phyloP scores from a whole-genome alignment of 495 filamentous ascomycete species.

The Durotheca rogersii region DNA sequence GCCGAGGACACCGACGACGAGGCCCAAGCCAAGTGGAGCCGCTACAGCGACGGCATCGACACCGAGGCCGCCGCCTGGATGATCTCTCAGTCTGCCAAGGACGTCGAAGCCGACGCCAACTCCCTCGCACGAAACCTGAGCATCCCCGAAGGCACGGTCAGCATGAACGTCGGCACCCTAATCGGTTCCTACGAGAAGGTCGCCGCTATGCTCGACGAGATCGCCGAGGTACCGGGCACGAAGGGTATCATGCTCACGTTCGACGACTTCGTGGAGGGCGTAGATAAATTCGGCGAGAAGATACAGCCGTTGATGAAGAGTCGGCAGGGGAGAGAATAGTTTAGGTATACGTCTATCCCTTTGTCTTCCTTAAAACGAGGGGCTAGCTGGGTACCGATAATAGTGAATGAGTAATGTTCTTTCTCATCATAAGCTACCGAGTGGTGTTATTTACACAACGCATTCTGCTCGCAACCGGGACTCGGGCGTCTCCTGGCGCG shows the following conservation, averaged over 20 bases:
- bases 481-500: too few relatives aligned
- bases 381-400: too few relatives aligned
- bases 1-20: slow-evolving; percentile 37
- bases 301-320: slow-evolving; percentile 37
- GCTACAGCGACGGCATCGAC: slow-evolving; percentile 35
- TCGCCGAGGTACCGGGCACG: slow-evolving; percentile 31
- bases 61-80: slow-evolving; percentile 35
- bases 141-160: slow-evolving; percentile 34
- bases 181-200: slow-evolving; percentile 35
- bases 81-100: slow-evolving; percentile 32
- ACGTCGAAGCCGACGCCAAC: slow-evolving; percentile 34
- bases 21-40: slow-evolving; percentile 36
- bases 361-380: too few relatives aligned
- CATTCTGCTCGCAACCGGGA: too few relatives aligned
- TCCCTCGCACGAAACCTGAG: slow-evolving; percentile 29
- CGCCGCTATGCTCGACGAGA: slow-evolving; percentile 36
- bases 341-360: too few relatives aligned
- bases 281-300: slow-evolving; percentile 36
- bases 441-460: too few relatives aligned
- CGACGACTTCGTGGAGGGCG: slow-evolving; percentile 34
- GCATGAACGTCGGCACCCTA: slow-evolving; percentile 36
- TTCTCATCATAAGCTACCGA: too few relatives aligned
- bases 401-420: too few relatives aligned
- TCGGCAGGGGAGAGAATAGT: slow-evolving; percentile 21
- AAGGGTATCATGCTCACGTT: slow-evolving; percentile 41